Base-by-base conservation (phyloP, 1,284 basidiomycete genomes). In the Cryptococcus depauperatus region DNA sequence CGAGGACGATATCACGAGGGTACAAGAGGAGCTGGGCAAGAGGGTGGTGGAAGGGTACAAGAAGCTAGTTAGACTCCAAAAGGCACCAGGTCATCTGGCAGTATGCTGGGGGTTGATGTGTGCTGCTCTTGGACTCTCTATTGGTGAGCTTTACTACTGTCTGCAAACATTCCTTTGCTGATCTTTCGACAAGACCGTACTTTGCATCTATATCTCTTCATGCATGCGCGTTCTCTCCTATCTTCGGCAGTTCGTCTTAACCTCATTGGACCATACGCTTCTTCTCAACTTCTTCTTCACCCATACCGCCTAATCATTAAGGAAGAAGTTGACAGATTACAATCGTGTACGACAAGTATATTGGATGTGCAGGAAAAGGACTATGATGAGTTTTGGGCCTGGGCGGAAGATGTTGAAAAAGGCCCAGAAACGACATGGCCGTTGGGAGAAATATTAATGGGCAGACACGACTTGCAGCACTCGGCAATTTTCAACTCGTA, bases 211-310 rank as follows among this genome's bases (percentile, higher is more conserved):
- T 85, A 93, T 58, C 78, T 97, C 30, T 98, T 96, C 72, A 78
- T 98, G 3, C 90, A 97, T 57, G 85, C 87, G 1, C 79, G 95
- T 4, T 80, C 86, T 29, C 73, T 96, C 38, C 77, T 98, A 22
- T 95, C 90, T 3, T 87, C 91, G 2, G 84, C 87, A 0, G 85
- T 98, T 10, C 79, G 95, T 5, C 75, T 98, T 55, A 98, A 97
- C 66, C 78, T 80, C 18, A 76, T 97, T 45, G 93, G 95, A 0
- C 95, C 95, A 0, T 99, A 99, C 66, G 79, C 81, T 27, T 81
- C 93, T 0, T 92, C 97, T 54, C 87, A 91, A 55, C 70, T 95
- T 5, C 75, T 98, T 7, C 71, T 91, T 18, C 83, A 86, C 56
- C 75, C 80, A 18, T 75, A 89, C 11, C 75, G 77, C 10, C 75